A percentile compares a stretch with the other conserved stretches of the same genome.
Conservation (phyloP, 78 protist genomes). For the Creolimax fragrantissima region DNA sequence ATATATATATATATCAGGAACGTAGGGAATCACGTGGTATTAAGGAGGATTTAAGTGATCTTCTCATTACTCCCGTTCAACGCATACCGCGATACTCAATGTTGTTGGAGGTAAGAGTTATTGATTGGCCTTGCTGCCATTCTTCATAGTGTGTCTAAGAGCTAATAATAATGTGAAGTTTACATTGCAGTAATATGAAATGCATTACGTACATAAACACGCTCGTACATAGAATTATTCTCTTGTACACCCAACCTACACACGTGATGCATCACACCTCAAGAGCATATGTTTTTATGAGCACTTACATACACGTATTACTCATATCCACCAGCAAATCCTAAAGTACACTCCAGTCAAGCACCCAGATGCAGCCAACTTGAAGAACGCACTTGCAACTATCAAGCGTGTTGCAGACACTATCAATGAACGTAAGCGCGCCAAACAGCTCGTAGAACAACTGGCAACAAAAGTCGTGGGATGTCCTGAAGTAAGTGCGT, state of each 20-base stretch:
- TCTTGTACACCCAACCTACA: no score
- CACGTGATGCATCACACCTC: no score
- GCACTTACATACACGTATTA: no score
- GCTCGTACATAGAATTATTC: no score
- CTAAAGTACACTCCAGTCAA: neutral
- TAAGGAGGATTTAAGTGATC: neutral
- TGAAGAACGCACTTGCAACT: neutral
- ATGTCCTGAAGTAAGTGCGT: neutral
- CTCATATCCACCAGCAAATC: conserved; percentile 18
- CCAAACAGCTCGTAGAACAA: conserved; percentile 15
- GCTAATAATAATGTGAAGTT: no score
- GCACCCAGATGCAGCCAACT: conserved; percentile 3
- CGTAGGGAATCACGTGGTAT: conserved; percentile 10
- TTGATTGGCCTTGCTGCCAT: neutral
- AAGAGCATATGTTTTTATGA: no score
- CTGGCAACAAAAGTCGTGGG: conserved; percentile 23
- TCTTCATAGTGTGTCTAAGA: neutral
- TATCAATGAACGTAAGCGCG: conserved; percentile 26
- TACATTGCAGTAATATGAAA: no score
- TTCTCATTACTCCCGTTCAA: conserved; percentile 33
- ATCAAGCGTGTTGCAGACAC: neutral
- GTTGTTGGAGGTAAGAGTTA: conserved; percentile 25
- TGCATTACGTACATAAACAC: no score
- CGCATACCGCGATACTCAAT: conserved; percentile 27
- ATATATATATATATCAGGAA: neutral